These are phyloP conservation scores for Colletotrichum musicola DNA, from an alignment of 2,329 filamentous ascomycete genomes.

Conservation along the genomic window DNA sequence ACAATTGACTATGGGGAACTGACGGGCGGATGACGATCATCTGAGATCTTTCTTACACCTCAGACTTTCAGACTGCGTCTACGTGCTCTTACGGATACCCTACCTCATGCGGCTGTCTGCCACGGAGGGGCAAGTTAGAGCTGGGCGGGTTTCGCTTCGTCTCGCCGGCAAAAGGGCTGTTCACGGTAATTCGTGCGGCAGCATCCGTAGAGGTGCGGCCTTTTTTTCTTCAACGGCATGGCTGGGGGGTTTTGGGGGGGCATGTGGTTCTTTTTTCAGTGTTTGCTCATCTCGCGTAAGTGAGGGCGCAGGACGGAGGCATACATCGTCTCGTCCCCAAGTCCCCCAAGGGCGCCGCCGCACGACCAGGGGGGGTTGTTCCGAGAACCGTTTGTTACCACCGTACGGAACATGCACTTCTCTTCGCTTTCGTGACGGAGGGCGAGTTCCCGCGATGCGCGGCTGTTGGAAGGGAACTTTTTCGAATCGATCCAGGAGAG, in stretches of 20 bases:
- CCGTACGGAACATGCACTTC: not conserved
- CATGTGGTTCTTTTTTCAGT: not conserved
- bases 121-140: no score
- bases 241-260: not conserved
- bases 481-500: not conserved
- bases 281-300: conserved; percentile 34
- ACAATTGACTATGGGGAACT: not conserved
- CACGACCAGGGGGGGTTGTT: not conserved
- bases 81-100: no score
- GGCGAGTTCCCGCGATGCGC: conserved; percentile 16
- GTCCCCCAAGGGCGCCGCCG: not conserved
- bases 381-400: no score
- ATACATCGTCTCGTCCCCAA: not conserved
- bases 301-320: conserved; percentile 20
- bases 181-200: no score
- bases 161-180: no score
- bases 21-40: conserved; percentile 8
- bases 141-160: no score
- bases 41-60: conserved; percentile 31
- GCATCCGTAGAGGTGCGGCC: no score
- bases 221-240: not conserved
- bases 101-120: no score
- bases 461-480: not conserved
- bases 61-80: no score
- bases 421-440: no score